phyloP scores from a whole-genome alignment of 352 stramenopile species.

The Pythium dissimile region DNA sequence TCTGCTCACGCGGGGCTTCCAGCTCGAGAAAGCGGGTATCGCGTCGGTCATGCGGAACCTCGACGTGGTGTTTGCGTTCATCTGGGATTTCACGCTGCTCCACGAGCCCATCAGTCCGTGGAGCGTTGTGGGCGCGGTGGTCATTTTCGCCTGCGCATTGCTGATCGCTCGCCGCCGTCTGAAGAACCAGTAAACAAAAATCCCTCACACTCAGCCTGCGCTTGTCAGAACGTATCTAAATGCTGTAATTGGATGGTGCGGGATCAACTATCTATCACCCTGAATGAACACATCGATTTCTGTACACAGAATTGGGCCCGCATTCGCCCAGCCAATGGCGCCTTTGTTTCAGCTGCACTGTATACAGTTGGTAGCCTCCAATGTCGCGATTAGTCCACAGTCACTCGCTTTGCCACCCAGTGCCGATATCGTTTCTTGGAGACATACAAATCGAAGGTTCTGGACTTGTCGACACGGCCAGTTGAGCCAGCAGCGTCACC shows the following conservation, averaged over 20 bases:
- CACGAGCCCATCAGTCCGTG: slow-evolving; percentile 37
- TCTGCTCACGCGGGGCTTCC: slow-evolving; percentile 59
- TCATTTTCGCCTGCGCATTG: slow-evolving; percentile 33
- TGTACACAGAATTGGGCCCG: too few relatives aligned
- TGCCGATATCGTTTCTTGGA: too few relatives aligned
- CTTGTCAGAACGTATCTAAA: too few relatives aligned
- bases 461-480: background rate
- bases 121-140: slow-evolving; percentile 35
- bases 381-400: too few relatives aligned
- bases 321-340: too few relatives aligned
- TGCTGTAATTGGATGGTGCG: too few relatives aligned
- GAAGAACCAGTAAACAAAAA: background rate
- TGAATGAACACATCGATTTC: too few relatives aligned
- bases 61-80: slow-evolving; percentile 56
- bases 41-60: slow-evolving; percentile 49
- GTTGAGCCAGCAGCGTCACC: slow-evolving; percentile 1
- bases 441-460: background rate
- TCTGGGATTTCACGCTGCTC: slow-evolving; percentile 44
- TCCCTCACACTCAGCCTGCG: too few relatives aligned
- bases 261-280: too few relatives aligned
- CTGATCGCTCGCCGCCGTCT: slow-evolving; percentile 27
- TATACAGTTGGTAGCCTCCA: too few relatives aligned
- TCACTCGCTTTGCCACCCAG: too few relatives aligned
- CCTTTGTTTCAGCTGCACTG: too few relatives aligned
- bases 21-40: slow-evolving; percentile 52